A percentile compares a stretch with the other conserved stretches of the same genome.
phyloP scores from a whole-genome alignment of 306 rosid genomes.

The Cicer cuneatum region DNA sequence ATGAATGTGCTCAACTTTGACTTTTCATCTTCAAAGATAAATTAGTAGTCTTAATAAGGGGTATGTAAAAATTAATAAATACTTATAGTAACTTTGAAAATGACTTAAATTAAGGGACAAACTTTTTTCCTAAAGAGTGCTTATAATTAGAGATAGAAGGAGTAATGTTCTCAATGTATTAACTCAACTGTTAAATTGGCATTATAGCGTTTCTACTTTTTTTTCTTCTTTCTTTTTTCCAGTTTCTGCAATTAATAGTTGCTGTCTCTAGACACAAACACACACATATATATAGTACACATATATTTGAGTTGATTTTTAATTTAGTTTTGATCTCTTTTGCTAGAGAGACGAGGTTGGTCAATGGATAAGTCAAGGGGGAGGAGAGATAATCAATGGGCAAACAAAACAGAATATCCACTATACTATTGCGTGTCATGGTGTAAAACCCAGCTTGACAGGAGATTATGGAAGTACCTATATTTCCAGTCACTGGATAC shows the following conservation, averaged over 20 bases:
- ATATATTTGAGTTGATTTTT: slow-evolving; percentile 27
- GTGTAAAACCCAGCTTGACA: slow-evolving; percentile 52
- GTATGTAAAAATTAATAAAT: too few relatives aligned
- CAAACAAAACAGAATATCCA: slow-evolving; percentile 55
- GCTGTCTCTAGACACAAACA: neutral
- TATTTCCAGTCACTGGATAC: slow-evolving; percentile 93
- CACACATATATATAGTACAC: neutral
- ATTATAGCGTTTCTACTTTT: slow-evolving; percentile 14
- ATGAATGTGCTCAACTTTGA: too few relatives aligned
- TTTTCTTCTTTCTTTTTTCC: neutral
- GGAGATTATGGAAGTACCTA: slow-evolving; percentile 46
- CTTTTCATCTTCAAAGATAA: too few relatives aligned
- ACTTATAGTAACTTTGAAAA: too few relatives aligned
- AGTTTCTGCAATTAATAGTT: slow-evolving; percentile 32
- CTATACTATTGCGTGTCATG: slow-evolving; percentile 82
- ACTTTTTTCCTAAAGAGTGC: too few relatives aligned
- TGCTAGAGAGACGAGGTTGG: slow-evolving; percentile 80
- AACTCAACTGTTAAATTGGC: slow-evolving; percentile 25
- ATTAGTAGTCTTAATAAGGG: too few relatives aligned
- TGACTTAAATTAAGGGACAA: too few relatives aligned
- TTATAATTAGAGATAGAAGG: too few relatives aligned
- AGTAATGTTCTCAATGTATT: slow-evolving; percentile 19
- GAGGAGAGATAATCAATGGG: slow-evolving; percentile 70
- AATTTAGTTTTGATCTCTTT: slow-evolving; percentile 45
- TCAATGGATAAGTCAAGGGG: slow-evolving; percentile 90